Evolutionary conservation across 495 filamentous ascomycete genomes (phyloP).

Genomic region (Diplogelasinospora grovesii): DNA sequence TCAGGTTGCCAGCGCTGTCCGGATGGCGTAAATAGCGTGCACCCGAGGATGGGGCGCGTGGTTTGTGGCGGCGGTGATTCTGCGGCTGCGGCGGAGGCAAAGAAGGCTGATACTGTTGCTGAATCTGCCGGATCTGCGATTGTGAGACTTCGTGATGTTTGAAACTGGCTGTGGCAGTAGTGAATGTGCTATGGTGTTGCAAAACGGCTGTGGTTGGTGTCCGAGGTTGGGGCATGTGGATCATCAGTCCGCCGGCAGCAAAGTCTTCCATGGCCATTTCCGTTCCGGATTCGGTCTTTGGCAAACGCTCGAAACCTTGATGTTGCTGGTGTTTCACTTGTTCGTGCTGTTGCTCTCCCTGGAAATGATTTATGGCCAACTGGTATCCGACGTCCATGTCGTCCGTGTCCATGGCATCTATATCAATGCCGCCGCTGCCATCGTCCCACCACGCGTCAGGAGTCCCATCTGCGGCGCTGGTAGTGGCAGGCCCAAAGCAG

Average conservation of each 20-base stretch:
- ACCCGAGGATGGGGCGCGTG: constrained; percentile 37
- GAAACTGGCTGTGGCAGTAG: too few relatives aligned
- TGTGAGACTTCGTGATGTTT: too few relatives aligned
- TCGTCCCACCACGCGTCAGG: constrained; percentile 27
- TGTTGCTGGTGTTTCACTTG: constrained; percentile 7
- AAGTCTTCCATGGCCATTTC: too few relatives aligned
- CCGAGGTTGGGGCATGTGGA: constrained; percentile 28
- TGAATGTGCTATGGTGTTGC: too few relatives aligned
- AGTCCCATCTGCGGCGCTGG: not conserved
- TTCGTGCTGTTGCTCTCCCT: constrained; percentile 4
- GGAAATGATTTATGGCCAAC: too few relatives aligned
- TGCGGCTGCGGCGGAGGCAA: constrained; percentile 6
- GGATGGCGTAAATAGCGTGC: constrained; percentile 28
- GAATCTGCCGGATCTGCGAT: not conserved
- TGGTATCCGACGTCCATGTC: too few relatives aligned
- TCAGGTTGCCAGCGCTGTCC: not conserved
- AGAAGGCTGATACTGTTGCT: constrained; percentile 12
- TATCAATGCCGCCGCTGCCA: not conserved
- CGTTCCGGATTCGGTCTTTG: too few relatives aligned
- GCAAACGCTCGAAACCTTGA: constrained; percentile 23
- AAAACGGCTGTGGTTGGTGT: constrained; percentile 5
- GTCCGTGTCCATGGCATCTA: constrained; percentile 18
- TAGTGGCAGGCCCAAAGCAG: constrained; percentile 1
- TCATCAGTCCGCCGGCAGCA: constrained; percentile 26
- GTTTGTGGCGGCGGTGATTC: constrained; percentile 26